Evolutionary conservation across 2,329 filamentous ascomycete species (phyloP).

Genomic region (Pseudogymnoascus sp.): DNA sequence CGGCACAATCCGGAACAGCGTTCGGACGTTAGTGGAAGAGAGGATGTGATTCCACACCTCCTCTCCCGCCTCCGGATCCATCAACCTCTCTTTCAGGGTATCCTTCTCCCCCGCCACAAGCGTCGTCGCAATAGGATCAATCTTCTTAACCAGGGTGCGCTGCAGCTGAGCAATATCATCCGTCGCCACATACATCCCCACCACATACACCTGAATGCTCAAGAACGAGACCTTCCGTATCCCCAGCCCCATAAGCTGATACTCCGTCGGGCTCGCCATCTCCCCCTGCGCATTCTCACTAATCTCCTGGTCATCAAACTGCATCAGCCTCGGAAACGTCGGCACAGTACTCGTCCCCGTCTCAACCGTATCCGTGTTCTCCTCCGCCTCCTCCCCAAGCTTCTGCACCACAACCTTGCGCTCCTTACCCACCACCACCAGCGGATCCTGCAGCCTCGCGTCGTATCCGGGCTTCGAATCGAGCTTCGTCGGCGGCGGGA

Average conservation of each 20-base stretch:
- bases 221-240: conserved; percentile 86
- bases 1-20: conserved; percentile 74
- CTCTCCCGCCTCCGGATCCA: conserved; percentile 62
- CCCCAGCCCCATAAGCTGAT: conserved; percentile 81
- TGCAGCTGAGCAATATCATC: conserved; percentile 77
- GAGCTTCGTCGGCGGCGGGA: conserved; percentile 17
- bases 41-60: conserved; percentile 69
- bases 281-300: conserved; percentile 9
- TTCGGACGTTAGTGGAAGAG: conserved; percentile 59
- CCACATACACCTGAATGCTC: conserved; percentile 85
- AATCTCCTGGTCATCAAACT: conserved; percentile 22
- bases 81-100: conserved; percentile 56
- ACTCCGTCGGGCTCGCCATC: conserved; percentile 49
- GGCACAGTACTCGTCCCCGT: conserved; percentile 27
- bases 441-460: conserved; percentile 19
- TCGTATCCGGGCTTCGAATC: conserved; percentile 15
- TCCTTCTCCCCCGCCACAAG: conserved; percentile 77
- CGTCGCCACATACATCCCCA: conserved; percentile 84
- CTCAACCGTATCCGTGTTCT: conserved; percentile 31
- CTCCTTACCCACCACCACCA: conserved; percentile 24
- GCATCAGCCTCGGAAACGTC: conserved; percentile 24
- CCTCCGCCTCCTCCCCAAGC: conserved; percentile 27
- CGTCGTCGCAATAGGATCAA: conserved; percentile 72
- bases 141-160: conserved; percentile 62
- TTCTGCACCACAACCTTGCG: conserved; percentile 25